Base-by-base conservation (phyloP, 768 basidiomycete genomes). In the Russula foetens region DNA sequence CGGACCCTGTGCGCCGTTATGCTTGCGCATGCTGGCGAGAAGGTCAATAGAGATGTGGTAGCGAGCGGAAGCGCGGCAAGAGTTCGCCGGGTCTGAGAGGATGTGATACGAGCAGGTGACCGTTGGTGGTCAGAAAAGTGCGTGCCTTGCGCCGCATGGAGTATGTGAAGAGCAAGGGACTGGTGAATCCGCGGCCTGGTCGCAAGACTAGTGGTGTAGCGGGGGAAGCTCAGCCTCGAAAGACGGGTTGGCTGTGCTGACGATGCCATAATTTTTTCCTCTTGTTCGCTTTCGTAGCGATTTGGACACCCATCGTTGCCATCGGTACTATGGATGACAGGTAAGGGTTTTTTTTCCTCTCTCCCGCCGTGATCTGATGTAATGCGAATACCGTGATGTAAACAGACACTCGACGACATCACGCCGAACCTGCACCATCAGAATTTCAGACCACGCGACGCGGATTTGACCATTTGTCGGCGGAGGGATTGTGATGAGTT, bases 141-240 rank as follows among this genome's bases (percentile, higher is more conserved):
- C 50, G 63, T 43, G 47, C 63, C 1, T 28, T 6, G 49, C 4
- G 54, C 44, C 53, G 53, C 2, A 24, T 41, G 50, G 51, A 56
- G 59, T 62, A 56, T 26, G 59, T 62, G 24, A 62, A 52, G 60
- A 53, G 63, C 63, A 64, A 56, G 63, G 51, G 60, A 23, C 50
- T 5, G 55, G 33, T 38, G 54, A 62, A 56, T 49, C 38, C 26
- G 31, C 31, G 44, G 54, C 50, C 35, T 56, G 63, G 63, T 62
- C 54, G 44, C 29, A 39, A 56, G 60, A 62, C 63, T 53, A 46
- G 63, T n/a, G 56, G 63, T 19, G 17, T 41, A 62, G 63, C 49
- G 59, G 60, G 60, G 63, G 63, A 56, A 62, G 60, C 59, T 31
- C 21, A 24, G 47, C 49, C 48, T 56, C 55, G 53, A 48, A 41